Percentiles rank a stretch among this genome's conserved stretches.
phyloP scores from a whole-genome alignment of 2,329 filamentous ascomycete species.

The Fusarium coicis region DNA sequence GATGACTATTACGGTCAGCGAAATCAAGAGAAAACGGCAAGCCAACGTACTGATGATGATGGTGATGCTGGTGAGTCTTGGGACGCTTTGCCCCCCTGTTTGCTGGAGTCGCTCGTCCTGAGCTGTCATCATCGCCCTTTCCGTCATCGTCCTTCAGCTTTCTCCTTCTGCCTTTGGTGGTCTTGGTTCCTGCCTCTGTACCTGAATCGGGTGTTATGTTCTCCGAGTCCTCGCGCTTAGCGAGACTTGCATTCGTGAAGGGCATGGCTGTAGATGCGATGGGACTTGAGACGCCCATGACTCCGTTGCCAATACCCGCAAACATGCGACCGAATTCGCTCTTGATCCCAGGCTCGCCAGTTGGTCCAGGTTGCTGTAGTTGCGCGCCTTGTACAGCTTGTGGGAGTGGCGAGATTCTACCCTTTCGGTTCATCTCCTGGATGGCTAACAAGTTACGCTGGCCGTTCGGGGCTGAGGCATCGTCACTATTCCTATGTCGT shows the following conservation, averaged over 20 bases:
- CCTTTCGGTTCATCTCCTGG: conserved; percentile 83
- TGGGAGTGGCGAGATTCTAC: conserved; percentile 86
- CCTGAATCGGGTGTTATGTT: conserved; percentile 57
- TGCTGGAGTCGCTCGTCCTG: conserved; percentile 70
- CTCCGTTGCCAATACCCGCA: conserved; percentile 80
- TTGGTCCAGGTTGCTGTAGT: conserved; percentile 79
- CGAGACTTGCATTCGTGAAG: conserved; percentile 57
- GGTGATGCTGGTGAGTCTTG: conserved; percentile 74
- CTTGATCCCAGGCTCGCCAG: conserved; percentile 89
- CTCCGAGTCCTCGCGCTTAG: conserved; percentile 65
- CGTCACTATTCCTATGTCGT: conserved; percentile 56
- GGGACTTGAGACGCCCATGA: conserved; percentile 64
- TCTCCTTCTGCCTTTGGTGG: conserved; percentile 67
- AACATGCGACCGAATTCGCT: conserved; percentile 96
- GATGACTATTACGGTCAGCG: conserved; percentile 51
- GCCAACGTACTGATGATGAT: conserved; percentile 71
- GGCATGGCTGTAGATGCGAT: conserved; percentile 56
- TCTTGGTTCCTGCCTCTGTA: conserved; percentile 54
- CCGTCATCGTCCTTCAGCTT: conserved; percentile 82
- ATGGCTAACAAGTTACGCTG: conserved; percentile 79
- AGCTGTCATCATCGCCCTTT: conserved; percentile 73
- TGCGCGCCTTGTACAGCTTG: conserved; percentile 95
- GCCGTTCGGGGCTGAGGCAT: conserved; percentile 63
- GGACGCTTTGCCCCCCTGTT: conserved; percentile 70
- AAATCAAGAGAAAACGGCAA: neutral